Evolutionary conservation across 2,329 filamentous ascomycete genomes (phyloP), one percentile per base, ranked within the genome.

Genomic region (Fusarium stilboides): DNA sequence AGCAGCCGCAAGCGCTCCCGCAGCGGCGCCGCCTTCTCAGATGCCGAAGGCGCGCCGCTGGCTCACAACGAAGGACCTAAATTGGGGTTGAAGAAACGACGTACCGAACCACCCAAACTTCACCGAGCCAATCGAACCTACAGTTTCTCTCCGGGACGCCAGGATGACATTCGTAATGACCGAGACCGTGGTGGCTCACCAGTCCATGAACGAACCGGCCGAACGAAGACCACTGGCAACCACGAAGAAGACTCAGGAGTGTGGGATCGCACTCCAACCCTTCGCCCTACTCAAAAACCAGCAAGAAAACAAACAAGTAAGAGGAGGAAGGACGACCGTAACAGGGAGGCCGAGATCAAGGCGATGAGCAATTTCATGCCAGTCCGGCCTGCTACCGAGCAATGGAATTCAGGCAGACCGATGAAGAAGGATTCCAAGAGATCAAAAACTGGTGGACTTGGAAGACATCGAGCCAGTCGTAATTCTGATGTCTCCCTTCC

Each of bases 271-370:
- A 79, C 76, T n/a, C 79, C 80, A 17, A 90, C 88, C 10, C 77
- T 90, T 28, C 85, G 89, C 80, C 85, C 84, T 71, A 92, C 91
- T 77, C 87, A 88, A 72, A 85, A 85, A 59, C 85, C 86, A 69
- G 87, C 89, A 28, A 80, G 88, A 52, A 88, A 90, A 62, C 90
- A 91, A 65, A 93, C 89, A 75, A 92, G 92, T 40, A 97, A 93
- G 80, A 88, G 91, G 73, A 90, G 91, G 74, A 90, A 91, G 71
- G 86, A 91, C 67, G 92, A 97, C 67, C 88, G 89, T 76, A 86
- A 91, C 61, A 88, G 95, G 59, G 94, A 97, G 80, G 93, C 93
- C 66, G 94, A 97, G 80, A 94, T 98, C 76, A 92, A 91, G 76
- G 90, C 93, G 55, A 93, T 98, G 92, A 92, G 89, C 75, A 88